Evolutionary conservation across 225 moss, liverwort and hornwort species (phyloP).

Genomic region (Thuidium tamariscinum): DNA sequence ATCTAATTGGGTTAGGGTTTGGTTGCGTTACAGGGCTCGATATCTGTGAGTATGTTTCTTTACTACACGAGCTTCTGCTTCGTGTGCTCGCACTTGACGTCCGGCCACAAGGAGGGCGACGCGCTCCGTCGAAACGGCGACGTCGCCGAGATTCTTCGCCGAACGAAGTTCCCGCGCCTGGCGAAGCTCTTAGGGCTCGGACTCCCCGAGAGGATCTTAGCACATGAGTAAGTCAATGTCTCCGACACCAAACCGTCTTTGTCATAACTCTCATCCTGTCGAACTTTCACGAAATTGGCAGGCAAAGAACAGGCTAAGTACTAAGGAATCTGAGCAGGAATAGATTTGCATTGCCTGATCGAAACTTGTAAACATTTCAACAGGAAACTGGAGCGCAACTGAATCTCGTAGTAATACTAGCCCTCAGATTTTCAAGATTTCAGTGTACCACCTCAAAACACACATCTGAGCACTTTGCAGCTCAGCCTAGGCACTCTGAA

Average conservation of each 20-base stretch:
- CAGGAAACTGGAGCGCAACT: neutral
- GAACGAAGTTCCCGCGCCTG: conserved; percentile 63
- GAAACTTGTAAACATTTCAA: neutral
- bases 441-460: neutral
- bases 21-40: conserved; percentile 43
- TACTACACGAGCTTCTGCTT: conserved; percentile 85
- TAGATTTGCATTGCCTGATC: neutral
- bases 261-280: neutral
- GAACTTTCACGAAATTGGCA: neutral
- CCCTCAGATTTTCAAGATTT: neutral
- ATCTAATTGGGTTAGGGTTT: neutral
- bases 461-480: neutral
- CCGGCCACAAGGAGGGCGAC: conserved; percentile 75
- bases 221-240: conserved; percentile 49
- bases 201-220: conserved; percentile 67
- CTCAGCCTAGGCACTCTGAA: neutral
- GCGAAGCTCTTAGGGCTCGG: conserved; percentile 41
- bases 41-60: conserved; percentile 82
- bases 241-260: neutral
- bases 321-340: neutral
- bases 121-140: conserved; percentile 67
- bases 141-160: conserved; percentile 68
- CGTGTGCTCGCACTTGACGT: conserved; percentile 70
- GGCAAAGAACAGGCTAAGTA: neutral
- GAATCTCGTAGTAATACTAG: too few relatives aligned